A percentile compares a stretch with the other conserved stretches of the same genome.
Conservation (phyloP, 2,329 filamentous ascomycete species). For the Thyridium curvatum region DNA sequence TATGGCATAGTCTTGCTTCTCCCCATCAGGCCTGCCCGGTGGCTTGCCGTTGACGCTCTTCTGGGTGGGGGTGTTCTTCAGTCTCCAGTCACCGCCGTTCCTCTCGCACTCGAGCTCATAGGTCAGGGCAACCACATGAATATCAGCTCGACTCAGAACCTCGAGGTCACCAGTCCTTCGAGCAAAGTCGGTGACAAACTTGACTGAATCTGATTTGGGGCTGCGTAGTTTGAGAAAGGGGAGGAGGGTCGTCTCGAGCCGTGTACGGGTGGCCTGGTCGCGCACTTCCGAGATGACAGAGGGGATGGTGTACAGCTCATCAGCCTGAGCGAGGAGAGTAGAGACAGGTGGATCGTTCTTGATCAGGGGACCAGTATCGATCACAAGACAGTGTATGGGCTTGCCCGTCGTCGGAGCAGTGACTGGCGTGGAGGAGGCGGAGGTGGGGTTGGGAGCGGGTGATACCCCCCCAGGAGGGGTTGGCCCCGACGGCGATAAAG, state of each 20-base stretch:
- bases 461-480: no score
- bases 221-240: slow-evolving; percentile 77
- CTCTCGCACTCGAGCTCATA: slow-evolving; percentile 93
- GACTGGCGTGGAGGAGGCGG: no score
- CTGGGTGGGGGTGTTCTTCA: slow-evolving; percentile 74
- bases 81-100: slow-evolving; percentile 82
- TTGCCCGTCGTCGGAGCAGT: no score
- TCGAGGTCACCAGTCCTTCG: slow-evolving; percentile 82
- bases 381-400: slow-evolving; percentile 72
- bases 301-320: slow-evolving; percentile 75
- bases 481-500: no score
- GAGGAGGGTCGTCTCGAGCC: slow-evolving; percentile 76
- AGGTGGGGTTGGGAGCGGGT: no score
- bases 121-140: slow-evolving; percentile 81
- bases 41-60: slow-evolving; percentile 68
- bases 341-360: slow-evolving; percentile 86
- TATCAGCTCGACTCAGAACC: slow-evolving; percentile 82
- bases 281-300: slow-evolving; percentile 83
- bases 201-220: slow-evolving; percentile 71
- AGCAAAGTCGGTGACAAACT: slow-evolving; percentile 77
- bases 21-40: slow-evolving; percentile 20
- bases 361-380: slow-evolving; percentile 90
- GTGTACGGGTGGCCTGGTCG: slow-evolving; percentile 71
- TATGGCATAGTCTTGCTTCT: slow-evolving; percentile 44
- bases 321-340: slow-evolving; percentile 70